Conservation (phyloP, 169 alveolate species). For the Cryptosporidium muris region DNA sequence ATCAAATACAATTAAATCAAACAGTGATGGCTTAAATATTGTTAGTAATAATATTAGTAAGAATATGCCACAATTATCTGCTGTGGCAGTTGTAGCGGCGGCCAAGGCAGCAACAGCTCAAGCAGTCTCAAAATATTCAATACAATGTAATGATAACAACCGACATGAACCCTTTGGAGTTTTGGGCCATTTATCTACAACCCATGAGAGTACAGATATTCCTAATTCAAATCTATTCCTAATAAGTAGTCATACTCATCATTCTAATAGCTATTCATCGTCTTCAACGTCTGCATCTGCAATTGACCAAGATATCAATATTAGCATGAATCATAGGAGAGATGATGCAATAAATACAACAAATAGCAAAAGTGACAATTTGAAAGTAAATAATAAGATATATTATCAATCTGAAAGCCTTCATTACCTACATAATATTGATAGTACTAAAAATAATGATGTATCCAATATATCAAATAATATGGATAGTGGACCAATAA, state of each 20-base stretch:
- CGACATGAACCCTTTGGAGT: background rate
- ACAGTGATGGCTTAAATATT: background rate
- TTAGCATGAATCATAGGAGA: background rate
- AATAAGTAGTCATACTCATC: slow-evolving; percentile 28
- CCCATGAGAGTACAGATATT: background rate
- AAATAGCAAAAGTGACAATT: too few species aligned
- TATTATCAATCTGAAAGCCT: too few species aligned
- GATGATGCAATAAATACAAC: background rate
- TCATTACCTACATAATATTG: background rate
- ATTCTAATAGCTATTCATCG: background rate
- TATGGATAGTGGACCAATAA: background rate
- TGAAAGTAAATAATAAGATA: too few species aligned
- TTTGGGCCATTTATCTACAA: background rate
- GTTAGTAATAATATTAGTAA: slow-evolving; percentile 9
- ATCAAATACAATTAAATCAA: too few species aligned
- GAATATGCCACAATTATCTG: slow-evolving; percentile 60
- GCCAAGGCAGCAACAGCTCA: slow-evolving; percentile 71
- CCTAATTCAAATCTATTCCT: background rate
- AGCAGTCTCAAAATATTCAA: background rate
- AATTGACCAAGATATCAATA: background rate
- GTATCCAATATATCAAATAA: background rate
- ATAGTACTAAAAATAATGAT: background rate
- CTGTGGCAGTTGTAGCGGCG: slow-evolving; percentile 62
- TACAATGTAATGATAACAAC: background rate
- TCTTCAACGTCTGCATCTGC: background rate